Conservation (phyloP, 2,329 filamentous ascomycete genomes). For the Sclerotinia sclerotiorum region DNA sequence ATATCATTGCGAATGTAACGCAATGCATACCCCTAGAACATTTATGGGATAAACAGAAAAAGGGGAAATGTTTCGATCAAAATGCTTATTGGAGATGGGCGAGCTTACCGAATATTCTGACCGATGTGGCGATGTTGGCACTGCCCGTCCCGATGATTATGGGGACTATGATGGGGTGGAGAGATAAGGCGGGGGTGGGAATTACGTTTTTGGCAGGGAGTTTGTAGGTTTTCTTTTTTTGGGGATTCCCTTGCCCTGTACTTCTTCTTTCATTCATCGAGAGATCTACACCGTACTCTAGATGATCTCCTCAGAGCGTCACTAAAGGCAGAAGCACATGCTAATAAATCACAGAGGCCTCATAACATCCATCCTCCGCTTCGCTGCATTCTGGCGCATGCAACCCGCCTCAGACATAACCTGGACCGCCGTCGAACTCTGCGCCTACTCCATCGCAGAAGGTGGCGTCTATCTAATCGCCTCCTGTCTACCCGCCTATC, state of each 20-base stretch:
- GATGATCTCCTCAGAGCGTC: no score
- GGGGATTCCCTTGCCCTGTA: neutral
- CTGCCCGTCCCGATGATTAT: neutral
- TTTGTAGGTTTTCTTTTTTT: neutral
- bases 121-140: neutral
- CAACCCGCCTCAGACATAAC: slow-evolving; percentile 6
- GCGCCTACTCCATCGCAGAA: slow-evolving; percentile 6
- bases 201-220: slow-evolving; percentile 1
- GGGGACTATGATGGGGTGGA: neutral
- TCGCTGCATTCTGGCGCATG: slow-evolving; percentile 12
- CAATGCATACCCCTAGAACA: slow-evolving; percentile 24
- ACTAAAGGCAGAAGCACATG: neutral
- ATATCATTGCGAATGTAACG: slow-evolving; percentile 16
- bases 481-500: slow-evolving; percentile 14
- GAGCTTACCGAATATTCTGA: neutral
- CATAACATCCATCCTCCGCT: slow-evolving; percentile 18
- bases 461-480: slow-evolving; percentile 19
- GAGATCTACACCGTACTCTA: neutral
- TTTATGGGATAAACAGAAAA: slow-evolving; percentile 24
- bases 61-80: slow-evolving; percentile 9
- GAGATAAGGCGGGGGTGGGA: neutral
- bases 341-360: slow-evolving; percentile 13
- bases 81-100: neutral
- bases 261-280: neutral
- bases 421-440: slow-evolving; percentile 11